Conservation (phyloP, 2,329 filamentous ascomycete genomes). For the Lachnellula suecica region DNA sequence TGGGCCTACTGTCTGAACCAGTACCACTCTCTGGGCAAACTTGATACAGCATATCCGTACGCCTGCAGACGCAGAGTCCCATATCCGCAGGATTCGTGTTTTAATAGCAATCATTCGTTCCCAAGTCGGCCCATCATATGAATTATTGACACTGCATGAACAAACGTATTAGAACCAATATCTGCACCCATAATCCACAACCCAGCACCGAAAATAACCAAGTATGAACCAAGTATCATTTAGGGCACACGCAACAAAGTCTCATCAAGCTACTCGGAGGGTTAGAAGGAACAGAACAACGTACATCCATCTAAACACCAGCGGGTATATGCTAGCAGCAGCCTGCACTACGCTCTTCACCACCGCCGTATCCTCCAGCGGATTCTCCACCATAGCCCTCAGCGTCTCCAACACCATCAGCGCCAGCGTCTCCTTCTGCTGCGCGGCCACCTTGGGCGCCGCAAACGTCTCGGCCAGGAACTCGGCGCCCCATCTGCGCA, state of each 20-base stretch:
- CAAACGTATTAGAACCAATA: conserved; percentile 27
- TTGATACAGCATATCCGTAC: conserved; percentile 95
- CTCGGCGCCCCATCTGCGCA: conserved; percentile 93
- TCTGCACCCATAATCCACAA: conserved; percentile 1
- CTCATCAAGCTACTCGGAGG: conserved; percentile 6
- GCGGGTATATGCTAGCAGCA: conserved; percentile 87
- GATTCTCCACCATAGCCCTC: conserved; percentile 65
- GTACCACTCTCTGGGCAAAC: conserved; percentile 89
- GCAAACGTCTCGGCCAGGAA: conserved; percentile 96
- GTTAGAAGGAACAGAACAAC: conserved; percentile 41
- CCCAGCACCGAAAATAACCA: background rate
- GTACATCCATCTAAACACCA: conserved; percentile 93
- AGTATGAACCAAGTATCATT: background rate
- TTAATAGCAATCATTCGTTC: conserved; percentile 88
- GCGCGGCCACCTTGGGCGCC: conserved; percentile 75
- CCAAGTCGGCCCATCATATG: conserved; percentile 80
- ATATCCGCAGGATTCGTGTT: conserved; percentile 80
- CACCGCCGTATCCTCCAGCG: conserved; percentile 76
- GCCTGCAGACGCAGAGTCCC: conserved; percentile 76
- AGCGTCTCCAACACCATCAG: conserved; percentile 77
- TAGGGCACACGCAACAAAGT: background rate
- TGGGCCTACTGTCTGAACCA: conserved; percentile 84
- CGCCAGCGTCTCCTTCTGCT: conserved; percentile 79
- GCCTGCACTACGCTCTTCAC: conserved; percentile 85
- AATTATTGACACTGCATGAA: conserved; percentile 73